Base-by-base conservation (phyloP, 2,329 filamentous ascomycete genomes). In the Pseudofabraea citricarpa region DNA sequence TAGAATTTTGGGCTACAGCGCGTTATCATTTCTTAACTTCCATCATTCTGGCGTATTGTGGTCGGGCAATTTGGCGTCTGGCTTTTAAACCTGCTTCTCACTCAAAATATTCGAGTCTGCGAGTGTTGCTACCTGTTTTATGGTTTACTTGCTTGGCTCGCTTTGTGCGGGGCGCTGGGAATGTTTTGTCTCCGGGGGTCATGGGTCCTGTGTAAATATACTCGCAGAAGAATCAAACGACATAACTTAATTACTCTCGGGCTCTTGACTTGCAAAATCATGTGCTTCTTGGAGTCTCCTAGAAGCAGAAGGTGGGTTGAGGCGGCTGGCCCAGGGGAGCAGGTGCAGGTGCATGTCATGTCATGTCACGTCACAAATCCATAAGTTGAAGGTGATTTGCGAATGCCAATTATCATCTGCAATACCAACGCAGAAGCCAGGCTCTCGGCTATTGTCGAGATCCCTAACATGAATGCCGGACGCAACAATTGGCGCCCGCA, bases 151-250 rank as follows among this genome's bases (percentile, higher is more conserved):
- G 15, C 29, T 18, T 32, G 15, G 19, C 29, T 32, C 29, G 19
- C 9, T n/a, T 32, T 32, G 29, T 15, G 9, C 19, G 19, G 29
- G 19, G 29, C 19, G 19, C 15, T 32, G 29, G 13, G 29, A 32
- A 18, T n/a, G n/a, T 32, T 15, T 32, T 32, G 29, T 32, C 19
- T 32, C 15, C 19, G 3, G 8, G 13, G 15, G 19, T 23, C n/a
- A 40, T 40, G 37, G 22, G 21, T 27, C 37, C 15, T 42, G 42
- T 56, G 54, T 54, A 56, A 32, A 56, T 52, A 54, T 54, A 50
- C 44, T 40, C 22, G 23, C 29, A 32, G 13, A 32, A 15, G 29
- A 32, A 18, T 15, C 29, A 32, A 32, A 32, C 19, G n/a, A n/a
- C 29, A 32, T 32, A 15, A 32, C 9, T 15, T 15, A 32, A n/a